Evolutionary conservation across 345 rosid species (phyloP).

Genomic region (Angophora floribunda): DNA sequence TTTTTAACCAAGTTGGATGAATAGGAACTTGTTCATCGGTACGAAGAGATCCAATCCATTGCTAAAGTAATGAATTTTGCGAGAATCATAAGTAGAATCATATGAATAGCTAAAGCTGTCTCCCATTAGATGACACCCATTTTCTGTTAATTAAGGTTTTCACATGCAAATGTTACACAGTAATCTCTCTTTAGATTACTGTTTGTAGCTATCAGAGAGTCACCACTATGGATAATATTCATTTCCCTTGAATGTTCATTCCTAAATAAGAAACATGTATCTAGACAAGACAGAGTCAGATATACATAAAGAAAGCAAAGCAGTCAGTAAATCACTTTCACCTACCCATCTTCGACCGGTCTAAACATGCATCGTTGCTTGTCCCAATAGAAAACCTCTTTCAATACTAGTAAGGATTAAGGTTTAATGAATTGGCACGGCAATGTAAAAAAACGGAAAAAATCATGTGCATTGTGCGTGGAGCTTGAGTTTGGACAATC

Average conservation of each 20-base stretch:
- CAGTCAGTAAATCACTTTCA: not conserved
- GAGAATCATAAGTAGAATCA: not conserved
- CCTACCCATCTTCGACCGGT: not conserved
- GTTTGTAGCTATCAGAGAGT: not conserved
- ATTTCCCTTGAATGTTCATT: not conserved
- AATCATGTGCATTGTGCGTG: not conserved
- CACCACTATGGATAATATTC: not conserved
- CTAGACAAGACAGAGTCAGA: not conserved
- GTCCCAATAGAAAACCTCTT: not conserved
- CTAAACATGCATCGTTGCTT: not conserved
- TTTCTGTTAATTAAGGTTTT: not conserved
- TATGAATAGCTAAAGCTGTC: not conserved
- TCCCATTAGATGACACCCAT: not conserved
- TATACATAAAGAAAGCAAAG: not conserved
- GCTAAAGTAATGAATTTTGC: not conserved
- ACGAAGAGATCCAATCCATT: not conserved
- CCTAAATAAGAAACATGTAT: not conserved
- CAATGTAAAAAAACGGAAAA: not conserved
- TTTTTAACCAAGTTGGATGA: not conserved
- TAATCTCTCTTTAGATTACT: not conserved
- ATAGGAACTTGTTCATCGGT: not conserved
- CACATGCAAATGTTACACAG: not conserved
- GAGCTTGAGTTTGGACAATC: not conserved
- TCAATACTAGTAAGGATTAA: not conserved
- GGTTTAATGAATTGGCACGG: not conserved